These are phyloP conservation scores for Leccinum incarnatum DNA, from an alignment of 768 basidiomycete species.

Conservation along the genomic window DNA sequence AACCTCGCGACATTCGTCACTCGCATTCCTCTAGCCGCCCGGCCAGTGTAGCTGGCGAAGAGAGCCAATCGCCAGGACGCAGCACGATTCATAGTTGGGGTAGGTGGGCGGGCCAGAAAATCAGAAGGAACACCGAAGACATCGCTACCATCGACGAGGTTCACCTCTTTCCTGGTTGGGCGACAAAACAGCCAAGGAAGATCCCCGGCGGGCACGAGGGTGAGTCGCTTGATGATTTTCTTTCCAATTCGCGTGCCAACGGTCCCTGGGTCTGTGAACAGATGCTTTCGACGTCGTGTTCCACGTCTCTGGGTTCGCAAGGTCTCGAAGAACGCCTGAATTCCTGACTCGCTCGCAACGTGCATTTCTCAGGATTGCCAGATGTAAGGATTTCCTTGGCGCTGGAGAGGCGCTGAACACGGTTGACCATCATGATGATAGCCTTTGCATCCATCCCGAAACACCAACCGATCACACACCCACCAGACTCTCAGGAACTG, in stretches of 20 bases:
- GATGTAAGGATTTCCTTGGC: slow-evolving; percentile 43
- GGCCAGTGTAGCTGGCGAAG: slow-evolving; percentile 17
- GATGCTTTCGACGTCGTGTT: slow-evolving; percentile 69
- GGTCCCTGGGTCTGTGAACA: slow-evolving; percentile 14
- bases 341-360: slow-evolving; percentile 69
- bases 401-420: background rate
- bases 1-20: slow-evolving; percentile 38
- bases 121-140: slow-evolving; percentile 31
- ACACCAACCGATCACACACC: slow-evolving; percentile 31
- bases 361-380: slow-evolving; percentile 74
- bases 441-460: slow-evolving; percentile 77
- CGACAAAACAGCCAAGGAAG: slow-evolving; percentile 48
- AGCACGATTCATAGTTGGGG: slow-evolving; percentile 46
- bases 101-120: slow-evolving; percentile 63
- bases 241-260: background rate
- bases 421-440: slow-evolving; percentile 27
- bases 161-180: slow-evolving; percentile 81
- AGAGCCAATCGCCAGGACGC: slow-evolving; percentile 19
- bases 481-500: slow-evolving; percentile 24
- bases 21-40: slow-evolving; percentile 20
- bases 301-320: slow-evolving; percentile 75
- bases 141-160: slow-evolving; percentile 43
- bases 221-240: slow-evolving; percentile 4
- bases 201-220: slow-evolving; percentile 26
- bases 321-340: slow-evolving; percentile 55